These are phyloP conservation scores for Quercus parvula DNA, from an alignment of 306 rosid species.

Conservation along the genomic window DNA sequence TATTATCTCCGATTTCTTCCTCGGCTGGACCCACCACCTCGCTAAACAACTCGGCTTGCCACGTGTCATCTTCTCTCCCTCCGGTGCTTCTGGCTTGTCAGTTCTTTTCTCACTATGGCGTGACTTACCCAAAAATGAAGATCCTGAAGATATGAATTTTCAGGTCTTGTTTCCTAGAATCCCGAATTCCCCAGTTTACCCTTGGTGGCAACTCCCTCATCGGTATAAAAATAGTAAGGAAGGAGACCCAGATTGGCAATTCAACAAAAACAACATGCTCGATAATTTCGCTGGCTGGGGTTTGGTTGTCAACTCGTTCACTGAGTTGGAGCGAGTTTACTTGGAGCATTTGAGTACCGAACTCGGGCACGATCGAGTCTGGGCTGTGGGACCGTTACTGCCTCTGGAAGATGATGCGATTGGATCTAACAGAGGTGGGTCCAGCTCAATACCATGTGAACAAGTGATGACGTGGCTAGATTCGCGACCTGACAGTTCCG, in stretches of 20 bases:
- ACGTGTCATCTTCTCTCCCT: slow-evolving; percentile 42
- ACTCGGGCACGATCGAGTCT: slow-evolving; percentile 33
- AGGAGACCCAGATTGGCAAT: slow-evolving; percentile 33
- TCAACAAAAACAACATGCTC: not conserved
- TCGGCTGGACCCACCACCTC: slow-evolving; percentile 49
- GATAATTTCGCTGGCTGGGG: slow-evolving; percentile 31
- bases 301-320: slow-evolving; percentile 35
- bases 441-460: not conserved
- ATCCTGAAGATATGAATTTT: not conserved
- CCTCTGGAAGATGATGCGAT: not conserved
- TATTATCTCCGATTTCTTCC: slow-evolving; percentile 43
- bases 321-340: slow-evolving; percentile 31
- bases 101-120: slow-evolving; percentile 31
- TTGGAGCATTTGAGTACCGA: slow-evolving; percentile 25
- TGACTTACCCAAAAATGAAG: slow-evolving; percentile 5
- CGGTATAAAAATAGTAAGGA: not conserved
- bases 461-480: not conserved
- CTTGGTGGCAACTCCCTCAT: slow-evolving; percentile 33
- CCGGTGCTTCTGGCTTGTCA: slow-evolving; percentile 25
- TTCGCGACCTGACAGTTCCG: not conserved
- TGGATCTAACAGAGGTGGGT: not conserved
- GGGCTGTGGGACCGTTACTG: slow-evolving; percentile 43
- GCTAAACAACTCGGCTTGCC: slow-evolving; percentile 31
- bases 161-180: slow-evolving; percentile 27
- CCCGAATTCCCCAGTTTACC: slow-evolving; percentile 37